A percentile compares a stretch with the other conserved stretches of the same genome.
phyloP scores from a whole-genome alignment of 768 basidiomycete genomes.

The Tricholoma furcatifolium region DNA sequence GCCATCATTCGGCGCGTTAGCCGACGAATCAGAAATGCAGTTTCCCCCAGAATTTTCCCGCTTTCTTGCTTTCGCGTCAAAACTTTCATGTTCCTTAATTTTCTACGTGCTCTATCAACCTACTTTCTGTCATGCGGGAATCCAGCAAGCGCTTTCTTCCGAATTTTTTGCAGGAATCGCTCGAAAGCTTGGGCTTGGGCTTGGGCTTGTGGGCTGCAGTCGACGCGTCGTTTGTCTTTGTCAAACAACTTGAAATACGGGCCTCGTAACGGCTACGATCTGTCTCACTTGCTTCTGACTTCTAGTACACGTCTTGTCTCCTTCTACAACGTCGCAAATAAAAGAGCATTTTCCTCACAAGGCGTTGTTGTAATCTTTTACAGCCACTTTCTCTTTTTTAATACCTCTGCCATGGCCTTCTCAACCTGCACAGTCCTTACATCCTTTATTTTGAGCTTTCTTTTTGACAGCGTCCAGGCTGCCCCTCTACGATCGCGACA shows the following conservation, averaged over 20 bases:
- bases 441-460: not conserved
- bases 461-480: not conserved
- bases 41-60: too few relatives aligned
- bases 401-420: slow-evolving; percentile 12
- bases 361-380: not conserved
- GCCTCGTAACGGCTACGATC: slow-evolving; percentile 9
- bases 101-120: too few relatives aligned
- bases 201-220: not conserved
- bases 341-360: not conserved
- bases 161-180: not conserved
- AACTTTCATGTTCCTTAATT: too few relatives aligned
- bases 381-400: not conserved
- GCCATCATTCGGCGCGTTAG: not conserved
- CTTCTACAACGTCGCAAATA: not conserved
- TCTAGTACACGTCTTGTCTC: not conserved
- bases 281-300: not conserved
- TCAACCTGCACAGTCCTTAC: slow-evolving; percentile 1
- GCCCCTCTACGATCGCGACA: slow-evolving; percentile 28
- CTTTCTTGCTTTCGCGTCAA: too few relatives aligned
- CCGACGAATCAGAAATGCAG: not conserved
- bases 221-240: not conserved
- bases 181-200: not conserved
- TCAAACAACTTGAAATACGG: not conserved
- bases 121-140: too few relatives aligned
- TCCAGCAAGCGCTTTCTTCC: too few relatives aligned